Evolutionary conservation across 2,329 filamentous ascomycete species (phyloP), one percentile per base, ranked within the genome.

Genomic region (Chaetomiaceae sp.): DNA sequence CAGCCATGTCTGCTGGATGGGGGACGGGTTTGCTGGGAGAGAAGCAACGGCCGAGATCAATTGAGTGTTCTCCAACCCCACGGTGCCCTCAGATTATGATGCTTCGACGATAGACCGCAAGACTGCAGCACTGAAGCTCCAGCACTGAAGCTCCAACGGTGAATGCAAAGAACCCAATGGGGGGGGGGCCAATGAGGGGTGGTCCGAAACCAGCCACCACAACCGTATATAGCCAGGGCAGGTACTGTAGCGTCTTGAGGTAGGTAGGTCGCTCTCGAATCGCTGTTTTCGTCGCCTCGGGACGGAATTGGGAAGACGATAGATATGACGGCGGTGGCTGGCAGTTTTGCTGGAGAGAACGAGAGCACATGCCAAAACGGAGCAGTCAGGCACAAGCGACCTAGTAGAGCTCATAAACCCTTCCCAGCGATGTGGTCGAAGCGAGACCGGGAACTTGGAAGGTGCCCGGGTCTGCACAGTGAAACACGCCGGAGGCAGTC

Each of bases 1-100:
- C 64, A 44, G 73, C 65, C 76, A 79, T 79, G n/a, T 20, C 49
- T 46, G 29, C 27, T 33, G 50, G 34, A 14, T 38, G 20, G 9
- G 11, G 14, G 13, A n/a, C 14, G 38, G 20, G 5, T n/a, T 29
- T 30, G 21, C 41, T 23, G 29, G 5, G 6, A n/a, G 21, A 32
- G 36, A 34, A 32, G 29, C 10, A 16, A n/a, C 23, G 29, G 40
- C 29, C 14, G 8, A 14, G 16, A 41, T 50, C 54, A 61, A 60
- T 62, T 56, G 52, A 30, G 18, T 20, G 21, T 7, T 43, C 2
- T 11, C 4, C 4, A 9, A 14, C 16, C n/a, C 14, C 8, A 16
- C 14, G 3, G 30, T 20, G 21, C 2, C 18, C 5, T 27, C 9
- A 5, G 23, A 5, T 21, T 18, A 25, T 46, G 13, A 23, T 4